Evolutionary conservation across 1,139 yeast genomes (phyloP).

Genomic region (Kodamaea fungicola): DNA sequence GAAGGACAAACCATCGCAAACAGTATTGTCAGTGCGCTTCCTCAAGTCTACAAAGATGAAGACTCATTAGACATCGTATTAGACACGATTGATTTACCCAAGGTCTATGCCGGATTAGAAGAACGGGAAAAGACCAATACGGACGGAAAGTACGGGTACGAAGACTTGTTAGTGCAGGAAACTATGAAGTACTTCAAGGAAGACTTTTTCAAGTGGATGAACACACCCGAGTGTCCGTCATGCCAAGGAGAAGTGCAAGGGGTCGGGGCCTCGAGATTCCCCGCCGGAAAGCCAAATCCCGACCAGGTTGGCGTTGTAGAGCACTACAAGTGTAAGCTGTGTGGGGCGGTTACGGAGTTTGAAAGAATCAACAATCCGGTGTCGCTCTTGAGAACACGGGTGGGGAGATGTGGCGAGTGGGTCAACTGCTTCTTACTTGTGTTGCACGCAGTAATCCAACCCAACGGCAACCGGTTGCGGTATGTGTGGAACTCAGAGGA

Average conservation of each 20-base stretch:
- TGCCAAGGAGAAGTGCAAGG: slow-evolving; percentile 36
- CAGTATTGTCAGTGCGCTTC: slow-evolving; percentile 1
- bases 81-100: slow-evolving; percentile 35
- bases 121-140: slow-evolving; percentile 15
- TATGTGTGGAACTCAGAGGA: slow-evolving; percentile 89
- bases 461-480: slow-evolving; percentile 28
- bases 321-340: slow-evolving; percentile 54
- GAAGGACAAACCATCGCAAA: slow-evolving; percentile 1
- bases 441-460: slow-evolving; percentile 54
- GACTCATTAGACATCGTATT: slow-evolving; percentile 15
- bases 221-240: slow-evolving; percentile 56
- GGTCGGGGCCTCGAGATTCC: slow-evolving; percentile 13
- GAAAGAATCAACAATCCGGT: slow-evolving; percentile 74
- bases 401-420: slow-evolving; percentile 96
- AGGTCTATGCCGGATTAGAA: slow-evolving; percentile 37
- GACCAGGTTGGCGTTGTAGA: slow-evolving; percentile 46
- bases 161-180: slow-evolving; percentile 69
- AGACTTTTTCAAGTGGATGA: slow-evolving; percentile 81
- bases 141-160: slow-evolving; percentile 40
- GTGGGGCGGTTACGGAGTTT: slow-evolving; percentile 51
- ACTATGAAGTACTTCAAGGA: slow-evolving; percentile 73
- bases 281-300: slow-evolving; percentile 20
- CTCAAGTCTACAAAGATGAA: slow-evolving; percentile 9
- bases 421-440: slow-evolving; percentile 77
- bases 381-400: slow-evolving; percentile 55